Evolutionary conservation across 805 yeast genomes (phyloP).

Genomic region (Candida qinlingensis): DNA sequence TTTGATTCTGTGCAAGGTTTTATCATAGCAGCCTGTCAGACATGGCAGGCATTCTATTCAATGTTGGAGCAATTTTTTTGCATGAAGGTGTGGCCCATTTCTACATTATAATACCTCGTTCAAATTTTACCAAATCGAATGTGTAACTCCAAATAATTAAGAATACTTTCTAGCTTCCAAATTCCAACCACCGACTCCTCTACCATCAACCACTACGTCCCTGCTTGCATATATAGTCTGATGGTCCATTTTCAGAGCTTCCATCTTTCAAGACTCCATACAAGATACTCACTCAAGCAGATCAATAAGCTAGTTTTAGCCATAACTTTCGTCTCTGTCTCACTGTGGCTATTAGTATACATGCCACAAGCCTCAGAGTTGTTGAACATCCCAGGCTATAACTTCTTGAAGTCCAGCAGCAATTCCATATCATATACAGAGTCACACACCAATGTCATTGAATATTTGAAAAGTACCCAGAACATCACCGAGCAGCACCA

Average conservation of each 20-base stretch:
- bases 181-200: too few relatives aligned
- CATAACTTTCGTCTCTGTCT: neutral
- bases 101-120: too few relatives aligned
- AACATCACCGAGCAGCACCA: neutral
- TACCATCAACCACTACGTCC: neutral
- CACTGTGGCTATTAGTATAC: neutral
- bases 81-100: too few relatives aligned
- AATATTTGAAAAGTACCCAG: constrained; percentile 1
- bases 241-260: neutral
- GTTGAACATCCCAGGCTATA: neutral
- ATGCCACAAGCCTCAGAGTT: neutral
- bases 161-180: too few relatives aligned
- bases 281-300: neutral
- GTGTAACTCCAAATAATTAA: too few relatives aligned
- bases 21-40: too few relatives aligned
- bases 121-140: too few relatives aligned
- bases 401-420: neutral
- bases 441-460: neutral
- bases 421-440: neutral
- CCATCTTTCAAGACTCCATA: neutral
- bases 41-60: too few relatives aligned
- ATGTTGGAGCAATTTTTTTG: too few relatives aligned
- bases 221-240: neutral
- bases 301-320: constrained; percentile 1
- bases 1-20: too few relatives aligned